These are phyloP conservation scores for Cyanidiococcus yangmingshanensis DNA, from an alignment of 23 red algal species.

Conservation along the genomic window DNA sequence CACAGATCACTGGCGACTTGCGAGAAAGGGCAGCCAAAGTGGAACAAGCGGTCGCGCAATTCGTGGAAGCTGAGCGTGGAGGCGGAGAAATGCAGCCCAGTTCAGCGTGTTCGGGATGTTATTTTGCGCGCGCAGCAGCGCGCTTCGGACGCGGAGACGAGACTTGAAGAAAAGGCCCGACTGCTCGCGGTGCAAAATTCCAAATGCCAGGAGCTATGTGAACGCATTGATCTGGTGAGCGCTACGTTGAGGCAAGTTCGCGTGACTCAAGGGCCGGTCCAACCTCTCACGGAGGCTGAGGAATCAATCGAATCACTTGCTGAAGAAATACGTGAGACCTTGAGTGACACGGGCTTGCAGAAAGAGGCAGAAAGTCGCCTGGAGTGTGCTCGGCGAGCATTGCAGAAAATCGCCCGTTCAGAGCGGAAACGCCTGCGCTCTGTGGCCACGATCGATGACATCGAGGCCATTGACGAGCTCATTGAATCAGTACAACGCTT, in stretches of 20 bases:
- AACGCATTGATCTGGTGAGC: background rate
- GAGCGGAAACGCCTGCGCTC: constrained; percentile 60
- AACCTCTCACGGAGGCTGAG: constrained; percentile 13
- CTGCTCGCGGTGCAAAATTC: background rate
- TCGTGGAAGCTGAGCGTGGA: background rate
- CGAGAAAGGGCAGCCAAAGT: background rate
- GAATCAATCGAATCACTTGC: constrained; percentile 23
- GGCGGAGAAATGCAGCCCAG: background rate
- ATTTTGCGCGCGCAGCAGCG: background rate
- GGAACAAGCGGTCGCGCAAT: background rate
- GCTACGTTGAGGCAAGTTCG: background rate
- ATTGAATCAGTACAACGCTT: constrained; percentile 24
- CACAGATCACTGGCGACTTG: background rate
- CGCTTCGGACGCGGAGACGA: background rate
- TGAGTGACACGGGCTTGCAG: constrained; percentile 12
- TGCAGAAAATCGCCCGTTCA: constrained; percentile 41
- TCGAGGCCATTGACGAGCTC: constrained; percentile 38
- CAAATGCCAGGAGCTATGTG: background rate
- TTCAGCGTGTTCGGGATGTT: background rate
- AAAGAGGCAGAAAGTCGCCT: constrained; percentile 13
- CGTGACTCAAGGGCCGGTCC: background rate
- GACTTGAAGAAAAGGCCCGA: background rate
- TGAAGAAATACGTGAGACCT: constrained; percentile 17
- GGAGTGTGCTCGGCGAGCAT: constrained; percentile 43
- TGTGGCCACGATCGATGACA: constrained; percentile 41